These are phyloP conservation scores for Cymbopogon flexuosus DNA, from an alignment of 202 grass and related monocot species.

Conservation along the genomic window DNA sequence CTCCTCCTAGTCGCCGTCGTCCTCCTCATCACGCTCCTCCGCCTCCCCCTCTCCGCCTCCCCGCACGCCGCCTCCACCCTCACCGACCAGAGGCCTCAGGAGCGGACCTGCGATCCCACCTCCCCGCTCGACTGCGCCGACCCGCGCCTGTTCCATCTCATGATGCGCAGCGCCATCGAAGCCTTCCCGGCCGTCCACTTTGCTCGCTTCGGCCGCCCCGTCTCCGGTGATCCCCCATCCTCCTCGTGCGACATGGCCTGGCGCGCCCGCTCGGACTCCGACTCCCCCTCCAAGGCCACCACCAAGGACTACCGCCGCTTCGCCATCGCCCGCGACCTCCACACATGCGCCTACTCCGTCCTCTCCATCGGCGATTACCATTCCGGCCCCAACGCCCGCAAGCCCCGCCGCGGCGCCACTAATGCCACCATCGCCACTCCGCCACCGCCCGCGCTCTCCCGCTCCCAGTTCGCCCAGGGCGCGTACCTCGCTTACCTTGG, in stretches of 20 bases:
- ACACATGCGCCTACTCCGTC: constrained; percentile 59
- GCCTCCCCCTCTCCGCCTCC: constrained; percentile 31
- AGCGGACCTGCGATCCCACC: not conserved
- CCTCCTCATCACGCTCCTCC: constrained; percentile 32
- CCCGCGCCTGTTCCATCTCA: constrained; percentile 28
- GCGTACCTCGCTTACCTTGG: constrained; percentile 67
- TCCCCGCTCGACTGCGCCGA: constrained; percentile 23
- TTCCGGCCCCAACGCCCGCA: constrained; percentile 62
- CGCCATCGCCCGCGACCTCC: constrained; percentile 39
- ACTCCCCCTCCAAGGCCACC: constrained; percentile 38
- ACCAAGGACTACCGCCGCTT: constrained; percentile 90
- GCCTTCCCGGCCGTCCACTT: constrained; percentile 60
- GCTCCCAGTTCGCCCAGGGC: constrained; percentile 45
- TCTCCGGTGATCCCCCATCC: constrained; percentile 10
- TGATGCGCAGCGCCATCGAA: constrained; percentile 45
- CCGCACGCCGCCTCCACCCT: not conserved
- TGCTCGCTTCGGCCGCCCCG: constrained; percentile 59
- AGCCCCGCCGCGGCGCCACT: constrained; percentile 41
- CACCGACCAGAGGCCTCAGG: not conserved
- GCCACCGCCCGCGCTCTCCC: constrained; percentile 50
- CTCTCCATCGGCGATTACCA: constrained; percentile 66
- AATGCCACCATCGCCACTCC: constrained; percentile 37
- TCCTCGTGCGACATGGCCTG: constrained; percentile 80
- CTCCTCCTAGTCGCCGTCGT: constrained; percentile 12
- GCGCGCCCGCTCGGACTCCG: constrained; percentile 56